Evolutionary conservation across 108 stramenopile genomes (phyloP).

Genomic region (Conticribra guillardii): DNA sequence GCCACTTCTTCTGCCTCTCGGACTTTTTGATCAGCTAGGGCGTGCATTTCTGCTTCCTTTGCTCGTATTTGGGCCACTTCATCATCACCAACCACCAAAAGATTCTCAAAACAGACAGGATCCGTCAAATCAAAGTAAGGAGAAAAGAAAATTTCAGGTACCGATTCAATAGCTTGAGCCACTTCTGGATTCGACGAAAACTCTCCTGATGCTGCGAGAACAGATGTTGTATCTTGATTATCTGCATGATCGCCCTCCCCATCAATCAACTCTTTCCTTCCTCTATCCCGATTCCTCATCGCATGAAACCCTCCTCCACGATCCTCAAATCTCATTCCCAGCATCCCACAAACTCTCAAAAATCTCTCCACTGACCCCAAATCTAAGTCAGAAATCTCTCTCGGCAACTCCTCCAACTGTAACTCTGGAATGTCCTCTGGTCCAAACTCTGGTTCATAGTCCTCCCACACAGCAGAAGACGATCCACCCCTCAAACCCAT

Average conservation of each 20-base stretch:
- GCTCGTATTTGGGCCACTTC: slow-evolving; percentile 49
- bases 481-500: background rate
- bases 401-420: slow-evolving; percentile 43
- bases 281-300: slow-evolving; percentile 21
- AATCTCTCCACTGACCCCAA: slow-evolving; percentile 39
- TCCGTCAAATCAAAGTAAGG: slow-evolving; percentile 83
- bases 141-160: slow-evolving; percentile 71
- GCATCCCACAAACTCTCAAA: slow-evolving; percentile 41
- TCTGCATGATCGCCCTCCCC: background rate
- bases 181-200: slow-evolving; percentile 6
- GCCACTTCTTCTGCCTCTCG: slow-evolving; percentile 50
- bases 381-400: slow-evolving; percentile 42
- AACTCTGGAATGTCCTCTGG: slow-evolving; percentile 48
- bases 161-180: slow-evolving; percentile 42
- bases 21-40: slow-evolving; percentile 49
- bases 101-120: slow-evolving; percentile 70
- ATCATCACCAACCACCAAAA: slow-evolving; percentile 57
- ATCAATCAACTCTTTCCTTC: background rate
- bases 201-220: background rate
- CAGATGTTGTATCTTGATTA: slow-evolving; percentile 7
- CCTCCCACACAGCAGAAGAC: slow-evolving; percentile 21
- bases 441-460: slow-evolving; percentile 50
- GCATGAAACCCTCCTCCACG: slow-evolving; percentile 47
- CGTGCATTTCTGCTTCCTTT: slow-evolving; percentile 46
- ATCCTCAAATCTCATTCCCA: slow-evolving; percentile 56